Evolutionary conservation across 495 filamentous ascomycete species (phyloP).

Genomic region (Xylaria grammica): DNA sequence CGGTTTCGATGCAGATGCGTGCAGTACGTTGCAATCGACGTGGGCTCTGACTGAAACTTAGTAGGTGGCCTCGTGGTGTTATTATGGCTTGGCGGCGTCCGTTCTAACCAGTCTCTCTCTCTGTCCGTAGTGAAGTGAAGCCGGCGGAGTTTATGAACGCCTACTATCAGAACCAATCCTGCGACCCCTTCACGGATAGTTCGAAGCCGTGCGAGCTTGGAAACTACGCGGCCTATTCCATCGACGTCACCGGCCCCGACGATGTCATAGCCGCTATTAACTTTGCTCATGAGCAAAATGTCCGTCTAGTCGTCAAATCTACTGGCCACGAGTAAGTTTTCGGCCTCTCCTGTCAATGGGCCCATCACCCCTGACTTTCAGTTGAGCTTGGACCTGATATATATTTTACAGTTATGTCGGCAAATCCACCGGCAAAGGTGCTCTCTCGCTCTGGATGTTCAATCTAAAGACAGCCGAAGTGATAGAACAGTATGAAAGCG

Average conservation of each 20-base stretch:
- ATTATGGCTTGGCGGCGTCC: neutral
- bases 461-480: slow-evolving; percentile 53
- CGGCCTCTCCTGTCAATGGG: neutral
- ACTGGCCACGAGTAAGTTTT: slow-evolving; percentile 46
- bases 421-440: slow-evolving; percentile 55
- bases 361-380: neutral
- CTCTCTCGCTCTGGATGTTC: slow-evolving; percentile 63
- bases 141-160: neutral
- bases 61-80: neutral
- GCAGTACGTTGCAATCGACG: neutral
- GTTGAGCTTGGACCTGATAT: neutral
- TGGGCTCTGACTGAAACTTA: neutral
- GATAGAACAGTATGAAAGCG: slow-evolving; percentile 36
- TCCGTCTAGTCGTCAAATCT: slow-evolving; percentile 45
- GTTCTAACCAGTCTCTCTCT: too few relatives aligned
- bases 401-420: slow-evolving; percentile 37
- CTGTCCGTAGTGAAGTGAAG: too few relatives aligned
- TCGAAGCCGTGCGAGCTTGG: slow-evolving; percentile 55
- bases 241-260: slow-evolving; percentile 44
- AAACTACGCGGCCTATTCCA: slow-evolving; percentile 58
- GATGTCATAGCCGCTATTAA: slow-evolving; percentile 47
- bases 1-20: neutral
- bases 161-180: slow-evolving; percentile 54
- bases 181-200: slow-evolving; percentile 58
- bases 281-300: slow-evolving; percentile 48